Base-by-base conservation (phyloP, 2,329 filamentous ascomycete genomes). In the Pseudocercospora pini-densiflorae region DNA sequence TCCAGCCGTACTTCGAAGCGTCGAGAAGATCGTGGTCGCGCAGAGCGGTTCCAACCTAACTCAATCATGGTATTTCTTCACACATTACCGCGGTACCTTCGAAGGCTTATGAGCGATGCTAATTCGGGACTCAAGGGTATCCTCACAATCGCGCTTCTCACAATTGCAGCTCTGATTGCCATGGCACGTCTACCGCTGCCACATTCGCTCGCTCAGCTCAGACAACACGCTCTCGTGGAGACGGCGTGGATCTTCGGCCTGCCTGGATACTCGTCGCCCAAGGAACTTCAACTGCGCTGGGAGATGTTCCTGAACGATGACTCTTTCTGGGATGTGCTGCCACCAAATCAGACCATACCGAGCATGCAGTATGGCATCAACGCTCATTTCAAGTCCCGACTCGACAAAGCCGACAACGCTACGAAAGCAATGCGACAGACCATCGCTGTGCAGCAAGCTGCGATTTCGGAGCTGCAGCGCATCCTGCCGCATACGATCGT, bases 341-440 rank as follows among this genome's bases (percentile, higher is more conserved):
- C 55, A 5, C 43, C 40, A 64, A 54, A 31, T 64, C 54, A 61
- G 19, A 55, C 55, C 36, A 55, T 62, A 27, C 40, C 47, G 21
- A 59, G 57, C 12, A 24, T 51, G 29, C 64, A 66, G 31, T 62
- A 54, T 43, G 51, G 43, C 24, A 63, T 68, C 59, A 68, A 68
- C 47, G 45, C 54, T 3, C 33, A 65, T 12, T 47, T 68, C n/a
- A 60, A 62, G n/a, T 45, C 36, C 21, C 59, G 66, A 27, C 23
- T 68, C 45, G 62, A 62, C 7, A 49, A 19, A 5, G 51, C 24
- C 5, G 66, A 68, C 51, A 59, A 51, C 23, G 27, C 36, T 8
- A 59, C 59, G 5, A 47, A 24, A 16, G 24, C 21, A 6, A 53
- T 68, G 8, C 36, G 31, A n/a, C 43, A 64, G 7, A 40, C 57